These are phyloP conservation scores for Lumnitzera littorea DNA, from an alignment of 345 rosid genomes.

Conservation along the genomic window DNA sequence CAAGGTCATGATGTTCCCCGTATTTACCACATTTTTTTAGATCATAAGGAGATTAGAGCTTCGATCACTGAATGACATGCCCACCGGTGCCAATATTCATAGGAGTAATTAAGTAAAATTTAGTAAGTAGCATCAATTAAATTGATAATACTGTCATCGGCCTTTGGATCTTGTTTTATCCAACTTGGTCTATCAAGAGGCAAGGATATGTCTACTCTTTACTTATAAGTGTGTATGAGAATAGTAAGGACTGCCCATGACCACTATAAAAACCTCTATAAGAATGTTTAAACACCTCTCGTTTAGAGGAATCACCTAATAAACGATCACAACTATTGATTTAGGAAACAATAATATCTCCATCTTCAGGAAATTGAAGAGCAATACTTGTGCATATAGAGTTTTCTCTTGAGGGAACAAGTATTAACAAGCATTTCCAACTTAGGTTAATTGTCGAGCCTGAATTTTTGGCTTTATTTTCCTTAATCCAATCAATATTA, in stretches of 20 bases:
- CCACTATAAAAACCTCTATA: not conserved
- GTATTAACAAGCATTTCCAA: constrained; percentile 17
- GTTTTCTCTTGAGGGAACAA: constrained; percentile 7
- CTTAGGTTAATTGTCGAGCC: too few relatives aligned
- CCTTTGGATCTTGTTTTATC: not conserved
- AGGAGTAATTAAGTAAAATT: not conserved
- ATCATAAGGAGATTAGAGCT: too few relatives aligned
- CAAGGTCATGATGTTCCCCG: too few relatives aligned
- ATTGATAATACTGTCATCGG: not conserved
- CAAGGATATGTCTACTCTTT: not conserved
- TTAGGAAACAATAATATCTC: constrained; percentile 19
- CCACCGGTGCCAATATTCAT: too few relatives aligned
- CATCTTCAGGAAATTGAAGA: constrained; percentile 18
- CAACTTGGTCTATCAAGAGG: not conserved
- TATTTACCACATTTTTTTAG: too few relatives aligned
- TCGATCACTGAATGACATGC: too few relatives aligned
- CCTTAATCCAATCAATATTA: too few relatives aligned
- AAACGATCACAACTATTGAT: not conserved
- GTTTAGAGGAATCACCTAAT: not conserved
- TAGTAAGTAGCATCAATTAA: not conserved
- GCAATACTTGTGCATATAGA: constrained; percentile 7
- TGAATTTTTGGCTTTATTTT: too few relatives aligned
- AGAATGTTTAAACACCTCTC: not conserved
- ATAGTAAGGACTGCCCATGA: not conserved
- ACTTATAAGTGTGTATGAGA: not conserved